Conservation (phyloP, 768 basidiomycete genomes). For the Melanogaster broomeanus region DNA sequence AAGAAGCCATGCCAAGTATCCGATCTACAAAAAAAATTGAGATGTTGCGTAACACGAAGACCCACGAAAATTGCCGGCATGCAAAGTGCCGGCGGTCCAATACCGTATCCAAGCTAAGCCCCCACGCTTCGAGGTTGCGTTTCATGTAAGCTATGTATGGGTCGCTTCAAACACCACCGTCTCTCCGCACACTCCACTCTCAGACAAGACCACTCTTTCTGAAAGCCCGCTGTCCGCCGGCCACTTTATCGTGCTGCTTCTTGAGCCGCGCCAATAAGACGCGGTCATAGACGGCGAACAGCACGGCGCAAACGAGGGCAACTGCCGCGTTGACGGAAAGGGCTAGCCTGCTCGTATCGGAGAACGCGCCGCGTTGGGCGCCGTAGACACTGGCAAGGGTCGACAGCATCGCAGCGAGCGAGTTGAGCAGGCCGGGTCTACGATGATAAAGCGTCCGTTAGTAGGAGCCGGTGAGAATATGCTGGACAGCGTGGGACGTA, state of each 20-base stretch:
- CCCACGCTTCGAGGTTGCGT: no score
- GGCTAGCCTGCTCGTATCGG: constrained; percentile 41
- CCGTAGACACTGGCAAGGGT: constrained; percentile 50
- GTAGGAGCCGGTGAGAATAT: neutral
- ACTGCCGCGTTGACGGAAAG: constrained; percentile 42
- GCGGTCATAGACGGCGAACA: constrained; percentile 10
- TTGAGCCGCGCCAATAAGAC: neutral
- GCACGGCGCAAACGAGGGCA: constrained; percentile 37
- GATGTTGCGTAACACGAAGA: no score
- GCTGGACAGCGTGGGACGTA: constrained; percentile 22
- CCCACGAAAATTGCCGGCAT: no score
- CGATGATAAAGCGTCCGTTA: neutral
- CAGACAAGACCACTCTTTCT: neutral
- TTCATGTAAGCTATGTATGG: no score
- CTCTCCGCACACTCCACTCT: no score
- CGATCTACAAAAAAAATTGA: no score
- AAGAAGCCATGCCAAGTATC: no score
- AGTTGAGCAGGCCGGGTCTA: constrained; percentile 53
- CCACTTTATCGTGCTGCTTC: neutral
- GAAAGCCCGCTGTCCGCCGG: no score
- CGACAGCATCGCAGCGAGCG: constrained; percentile 52
- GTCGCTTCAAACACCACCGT: neutral
- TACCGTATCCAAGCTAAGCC: no score
- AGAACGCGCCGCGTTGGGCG: constrained; percentile 44
- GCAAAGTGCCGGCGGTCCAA: no score